These are phyloP conservation scores for Globisporangium radiosum DNA, from an alignment of 352 stramenopile species.

Conservation along the genomic window DNA sequence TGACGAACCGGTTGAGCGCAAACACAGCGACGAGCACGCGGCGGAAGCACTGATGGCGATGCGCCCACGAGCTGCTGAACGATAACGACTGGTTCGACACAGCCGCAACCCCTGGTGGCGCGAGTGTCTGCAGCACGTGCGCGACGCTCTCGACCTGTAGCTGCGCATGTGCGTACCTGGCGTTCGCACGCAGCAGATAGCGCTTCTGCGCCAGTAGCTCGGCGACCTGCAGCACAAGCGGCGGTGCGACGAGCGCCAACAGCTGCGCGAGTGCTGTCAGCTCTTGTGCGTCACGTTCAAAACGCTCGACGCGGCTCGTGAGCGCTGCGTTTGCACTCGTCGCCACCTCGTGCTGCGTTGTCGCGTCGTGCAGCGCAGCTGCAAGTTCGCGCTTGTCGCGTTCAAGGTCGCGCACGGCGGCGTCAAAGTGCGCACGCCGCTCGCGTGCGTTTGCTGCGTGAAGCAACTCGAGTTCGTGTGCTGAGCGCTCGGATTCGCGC, in stretches of 20 bases:
- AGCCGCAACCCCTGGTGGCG: slow-evolving; percentile 20
- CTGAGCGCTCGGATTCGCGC: slow-evolving; percentile 24
- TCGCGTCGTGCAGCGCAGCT: slow-evolving; percentile 23
- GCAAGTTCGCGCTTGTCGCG: slow-evolving; percentile 26
- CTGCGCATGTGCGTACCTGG: slow-evolving; percentile 31
- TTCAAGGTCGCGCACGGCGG: slow-evolving; percentile 26
- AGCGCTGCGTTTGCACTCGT: slow-evolving; percentile 19
- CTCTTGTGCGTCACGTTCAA: slow-evolving; percentile 42
- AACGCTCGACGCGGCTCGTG: slow-evolving; percentile 18
- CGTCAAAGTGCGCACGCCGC: slow-evolving; percentile 30
- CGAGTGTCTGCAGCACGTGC: slow-evolving; percentile 48
- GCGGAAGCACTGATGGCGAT: slow-evolving; percentile 28
- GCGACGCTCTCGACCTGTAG: slow-evolving; percentile 59
- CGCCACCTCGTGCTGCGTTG: slow-evolving; percentile 7
- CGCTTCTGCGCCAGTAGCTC: slow-evolving; percentile 59
- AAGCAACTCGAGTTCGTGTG: slow-evolving; percentile 36
- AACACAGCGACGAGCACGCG: slow-evolving; percentile 56
- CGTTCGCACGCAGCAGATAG: slow-evolving; percentile 39
- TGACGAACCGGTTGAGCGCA: slow-evolving; percentile 54
- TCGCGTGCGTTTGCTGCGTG: slow-evolving; percentile 30
- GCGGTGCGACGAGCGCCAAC: slow-evolving; percentile 50
- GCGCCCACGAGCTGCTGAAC: background rate
- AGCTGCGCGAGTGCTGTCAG: slow-evolving; percentile 41
- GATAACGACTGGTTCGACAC: slow-evolving; percentile 3
- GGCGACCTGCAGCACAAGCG: slow-evolving; percentile 60